These are phyloP conservation scores for Polychytrium aggregatum DNA, from an alignment of 192 early-diverging fungal genomes.

Conservation along the genomic window DNA sequence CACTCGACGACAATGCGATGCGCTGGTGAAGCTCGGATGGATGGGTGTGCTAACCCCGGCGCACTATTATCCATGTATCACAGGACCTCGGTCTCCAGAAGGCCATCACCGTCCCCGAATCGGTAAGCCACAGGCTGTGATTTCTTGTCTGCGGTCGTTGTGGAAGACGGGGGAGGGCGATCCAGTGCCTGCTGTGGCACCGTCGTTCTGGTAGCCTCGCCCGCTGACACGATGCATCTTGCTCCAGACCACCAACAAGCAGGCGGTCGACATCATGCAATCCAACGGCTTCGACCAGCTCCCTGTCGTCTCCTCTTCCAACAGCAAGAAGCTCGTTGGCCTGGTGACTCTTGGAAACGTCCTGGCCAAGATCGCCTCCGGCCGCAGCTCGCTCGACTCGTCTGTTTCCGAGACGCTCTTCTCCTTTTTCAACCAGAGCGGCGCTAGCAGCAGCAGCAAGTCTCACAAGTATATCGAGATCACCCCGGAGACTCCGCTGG, in stretches of 20 bases:
- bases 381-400: constrained; percentile 46
- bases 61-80: no score
- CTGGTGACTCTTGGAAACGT: constrained; percentile 80
- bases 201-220: no score
- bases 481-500: constrained; percentile 73
- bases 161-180: no score
- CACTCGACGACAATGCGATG: no score
- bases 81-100: constrained; percentile 69
- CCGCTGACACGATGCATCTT: no score
- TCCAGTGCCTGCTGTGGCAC: no score
- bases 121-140: constrained; percentile 16
- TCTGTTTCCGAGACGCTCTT: constrained; percentile 69
- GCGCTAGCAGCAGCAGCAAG: no score
- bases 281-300: constrained; percentile 88
- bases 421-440: constrained; percentile 50
- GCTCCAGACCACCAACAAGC: constrained; percentile 47
- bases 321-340: constrained; percentile 54
- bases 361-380: constrained; percentile 66
- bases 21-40: no score
- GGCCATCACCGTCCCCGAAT: constrained; percentile 77
- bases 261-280: constrained; percentile 86
- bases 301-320: constrained; percentile 60
- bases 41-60: no score
- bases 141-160: no score
- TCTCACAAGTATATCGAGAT: constrained; percentile 82